Evolutionary conservation across 352 stramenopile genomes (phyloP).

Genomic region (Globisporangium solare): DNA sequence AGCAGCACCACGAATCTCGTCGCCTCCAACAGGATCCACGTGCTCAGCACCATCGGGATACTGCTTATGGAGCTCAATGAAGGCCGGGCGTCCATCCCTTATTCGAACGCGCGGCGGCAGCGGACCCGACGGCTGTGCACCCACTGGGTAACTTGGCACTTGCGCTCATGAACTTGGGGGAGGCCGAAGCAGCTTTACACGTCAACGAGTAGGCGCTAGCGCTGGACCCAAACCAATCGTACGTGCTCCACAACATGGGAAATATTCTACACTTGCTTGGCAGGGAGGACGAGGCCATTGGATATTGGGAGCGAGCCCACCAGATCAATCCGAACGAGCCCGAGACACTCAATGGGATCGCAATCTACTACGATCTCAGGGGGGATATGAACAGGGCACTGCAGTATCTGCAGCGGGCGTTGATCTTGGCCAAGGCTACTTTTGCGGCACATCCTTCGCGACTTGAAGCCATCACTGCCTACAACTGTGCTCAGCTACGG

Average conservation of each 20-base stretch:
- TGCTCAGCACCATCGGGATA: slow-evolving; percentile 25
- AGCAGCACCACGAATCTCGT: neutral
- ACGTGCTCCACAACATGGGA: slow-evolving; percentile 26
- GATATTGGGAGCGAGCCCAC: slow-evolving; percentile 15
- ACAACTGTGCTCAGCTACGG: slow-evolving; percentile 16
- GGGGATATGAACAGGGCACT: slow-evolving; percentile 10
- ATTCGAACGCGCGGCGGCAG: slow-evolving; percentile 13
- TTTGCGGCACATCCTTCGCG: neutral
- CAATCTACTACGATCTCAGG: slow-evolving; percentile 10
- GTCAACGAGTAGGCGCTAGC: slow-evolving; percentile 14
- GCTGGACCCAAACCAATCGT: slow-evolving; percentile 11
- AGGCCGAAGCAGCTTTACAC: slow-evolving; percentile 8
- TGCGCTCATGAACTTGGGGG: slow-evolving; percentile 7
- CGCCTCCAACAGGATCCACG: slow-evolving; percentile 4
- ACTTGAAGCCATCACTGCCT: neutral
- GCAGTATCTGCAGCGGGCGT: slow-evolving; percentile 7
- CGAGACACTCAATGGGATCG: slow-evolving; percentile 6
- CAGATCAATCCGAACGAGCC: neutral
- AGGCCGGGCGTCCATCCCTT: slow-evolving; percentile 1
- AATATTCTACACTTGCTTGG: slow-evolving; percentile 11
- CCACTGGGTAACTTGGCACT: slow-evolving; percentile 23
- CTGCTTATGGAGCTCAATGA: slow-evolving; percentile 11
- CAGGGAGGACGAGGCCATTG: slow-evolving; percentile 6
- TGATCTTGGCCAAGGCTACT: neutral
- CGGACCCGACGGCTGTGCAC: slow-evolving; percentile 9